Base-by-base conservation (phyloP, 805 yeast species). In the Ogataea pilisensis region DNA sequence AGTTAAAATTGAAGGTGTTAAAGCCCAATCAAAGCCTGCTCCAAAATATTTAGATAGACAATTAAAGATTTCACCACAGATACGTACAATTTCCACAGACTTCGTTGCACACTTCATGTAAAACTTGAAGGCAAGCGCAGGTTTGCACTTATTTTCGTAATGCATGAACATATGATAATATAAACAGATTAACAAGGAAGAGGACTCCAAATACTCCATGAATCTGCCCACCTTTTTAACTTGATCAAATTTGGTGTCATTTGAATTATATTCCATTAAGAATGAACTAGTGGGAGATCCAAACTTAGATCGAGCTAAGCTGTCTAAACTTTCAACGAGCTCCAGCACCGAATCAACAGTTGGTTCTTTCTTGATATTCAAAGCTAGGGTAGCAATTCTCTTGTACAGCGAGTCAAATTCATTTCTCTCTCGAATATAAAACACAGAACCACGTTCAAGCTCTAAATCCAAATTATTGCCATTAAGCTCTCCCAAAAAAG, bases 41-140 rank as follows among this genome's bases (percentile, higher is more conserved):
- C 72, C 77, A 51, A 75, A 73, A 48, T 67, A 65, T 1, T 47
- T 31, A 2, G 53, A 45, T 41, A 64, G 58, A 37, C 64, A 61
- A 27, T 48, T 49, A 18, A 68, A 51, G 22, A 72, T 42, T 20
- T 63, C 60, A 42, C 55, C 43, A 28, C 61, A 55, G 5, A 60
- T 52, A 13, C 69, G 66, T 3, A 62, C 31, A 13, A 70, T 49
- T 27, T 66, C 70, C 13, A 60, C 46, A 13, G 55, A 42, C 9
- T 53, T 22, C 4, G 50, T 51, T 1, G 68, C 33, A 22, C 59
- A 36, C 35, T 66, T 66, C 35, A 60, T 63, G 29, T 67, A 39
- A 43, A 63, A 68, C 35, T 60, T 61, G 42, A 58, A 66, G 1
- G 72, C 55, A 34, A 64, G 57, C 1, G 55, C 56, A 1, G 47